Percentiles rank a stretch among this genome's conserved stretches.
phyloP scores from a whole-genome alignment of 1,284 basidiomycete species.

The Wallemia mellicola region DNA sequence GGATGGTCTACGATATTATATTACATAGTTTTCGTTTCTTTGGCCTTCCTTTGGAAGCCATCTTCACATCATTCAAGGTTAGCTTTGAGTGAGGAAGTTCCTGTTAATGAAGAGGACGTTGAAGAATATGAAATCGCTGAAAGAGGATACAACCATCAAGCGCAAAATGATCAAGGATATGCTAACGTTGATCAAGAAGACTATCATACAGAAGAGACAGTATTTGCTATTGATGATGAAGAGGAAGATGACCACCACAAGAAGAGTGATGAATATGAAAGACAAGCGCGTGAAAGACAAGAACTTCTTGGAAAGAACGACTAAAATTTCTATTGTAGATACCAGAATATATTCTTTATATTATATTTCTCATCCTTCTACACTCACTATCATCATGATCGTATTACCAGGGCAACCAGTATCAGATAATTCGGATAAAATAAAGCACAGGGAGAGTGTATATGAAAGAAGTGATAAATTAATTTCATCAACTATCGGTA shows the following conservation, averaged over 20 bases:
- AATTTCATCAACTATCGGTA: not conserved
- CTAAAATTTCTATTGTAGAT: not conserved
- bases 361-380: no score
- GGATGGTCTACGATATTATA: constrained; percentile 78
- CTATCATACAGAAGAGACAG: constrained; percentile 35
- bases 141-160: constrained; percentile 14
- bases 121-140: constrained; percentile 60
- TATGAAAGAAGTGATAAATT: not conserved
- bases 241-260: constrained; percentile 29
- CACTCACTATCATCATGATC: not conserved
- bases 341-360: no score
- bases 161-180: constrained; percentile 10
- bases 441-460: not conserved
- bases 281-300: constrained; percentile 4
- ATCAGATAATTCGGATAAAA: not conserved
- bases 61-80: constrained; percentile 71
- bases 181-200: constrained; percentile 24
- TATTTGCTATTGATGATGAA: constrained; percentile 53
- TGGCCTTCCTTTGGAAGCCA: constrained; percentile 80
- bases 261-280: constrained; percentile 4
- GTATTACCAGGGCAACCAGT: not conserved
- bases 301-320: constrained; percentile 2
- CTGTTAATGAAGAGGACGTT: constrained; percentile 67
- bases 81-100: constrained; percentile 54
- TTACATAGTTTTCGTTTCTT: constrained; percentile 42